Evolutionary conservation across 192 early-diverging fungal species (phyloP).

Genomic region (Lobosporangium transversale): DNA sequence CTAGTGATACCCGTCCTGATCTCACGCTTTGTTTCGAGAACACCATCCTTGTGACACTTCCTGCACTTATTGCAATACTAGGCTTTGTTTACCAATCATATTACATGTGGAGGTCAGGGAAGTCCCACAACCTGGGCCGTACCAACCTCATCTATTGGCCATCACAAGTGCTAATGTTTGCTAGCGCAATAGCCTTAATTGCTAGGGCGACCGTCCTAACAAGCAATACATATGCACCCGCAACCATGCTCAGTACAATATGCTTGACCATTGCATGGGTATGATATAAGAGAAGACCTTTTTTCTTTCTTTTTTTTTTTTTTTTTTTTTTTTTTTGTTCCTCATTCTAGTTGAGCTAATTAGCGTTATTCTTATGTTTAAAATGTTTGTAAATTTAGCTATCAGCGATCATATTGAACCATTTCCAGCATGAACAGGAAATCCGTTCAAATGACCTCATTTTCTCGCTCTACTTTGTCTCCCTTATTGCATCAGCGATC

Average conservation of each 20-base stretch:
- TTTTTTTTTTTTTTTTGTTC: neutral
- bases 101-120: constrained; percentile 27
- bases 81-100: constrained; percentile 5
- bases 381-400: constrained; percentile 11
- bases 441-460: constrained; percentile 41
- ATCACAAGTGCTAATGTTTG: constrained; percentile 35
- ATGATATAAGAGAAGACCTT: neutral
- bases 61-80: constrained; percentile 22
- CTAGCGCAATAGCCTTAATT: constrained; percentile 22
- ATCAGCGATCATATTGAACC: constrained; percentile 15
- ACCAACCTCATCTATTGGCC: constrained; percentile 48
- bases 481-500: constrained; percentile 29
- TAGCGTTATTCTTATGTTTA: neutral
- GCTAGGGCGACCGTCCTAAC: constrained; percentile 24
- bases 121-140: constrained; percentile 41
- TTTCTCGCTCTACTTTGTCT: constrained; percentile 25
- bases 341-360: neutral
- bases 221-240: constrained; percentile 19
- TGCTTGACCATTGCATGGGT: constrained; percentile 39
- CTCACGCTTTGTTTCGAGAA: constrained; percentile 48
- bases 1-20: constrained; percentile 12
- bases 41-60: constrained; percentile 41
- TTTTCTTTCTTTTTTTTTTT: neutral
- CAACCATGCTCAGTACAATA: constrained; percentile 45
- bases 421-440: constrained; percentile 40